Base-by-base conservation (phyloP, 2,329 filamentous ascomycete genomes). In the Dryadomyces quercivorus region DNA sequence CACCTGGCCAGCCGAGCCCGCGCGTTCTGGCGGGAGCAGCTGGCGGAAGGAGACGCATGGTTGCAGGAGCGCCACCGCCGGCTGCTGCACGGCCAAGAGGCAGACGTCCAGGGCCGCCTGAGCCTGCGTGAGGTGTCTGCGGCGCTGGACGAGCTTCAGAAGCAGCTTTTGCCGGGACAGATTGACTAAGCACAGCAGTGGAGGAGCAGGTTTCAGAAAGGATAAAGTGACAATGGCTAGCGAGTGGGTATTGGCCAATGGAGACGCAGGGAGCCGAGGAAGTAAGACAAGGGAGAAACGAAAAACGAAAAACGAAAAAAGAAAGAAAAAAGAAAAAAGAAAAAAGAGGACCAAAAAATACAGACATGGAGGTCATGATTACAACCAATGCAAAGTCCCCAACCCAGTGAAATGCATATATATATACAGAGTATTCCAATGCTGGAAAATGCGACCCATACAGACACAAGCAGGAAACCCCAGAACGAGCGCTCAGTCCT, bases 201-300 rank as follows among this genome's bases (percentile, higher is more conserved):
- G 34, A 9, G 18, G 44, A 43, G 9, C 21, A 10, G n/a, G 10
- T 16, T 15, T 10, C n/a, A 51, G 36, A 22, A 5, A 40, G 10
- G 16, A 13, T 22, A 45, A 10, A 13, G 1, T 18, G 16, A n/a
- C 47, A 20, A 22, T 38, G 26, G 8, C 22, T 47, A 45, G 18
- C 49, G 50, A 55, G 52, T 47, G 52, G 52, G 52, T 56, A 58
- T 54, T 54, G 8, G 31, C 38, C n/a, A 54, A 45, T 5, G 21
- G 10, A 48, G 15, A 48, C 8, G 26, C 26, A 31, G 8, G 26
- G 18, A 44, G 16, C 16, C 16, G 9, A 44, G 7, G 42, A 20
- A n/a, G n/a, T 38, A 56, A 9, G 47, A 40, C 31, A 45, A 22
- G 10, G 52, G 16, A 10, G n/a, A 43, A 31, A 31, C 3, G 26